These are phyloP conservation scores for Mortierella sp. DNA, from an alignment of 371 early-diverging fungal species.

Conservation along the genomic window DNA sequence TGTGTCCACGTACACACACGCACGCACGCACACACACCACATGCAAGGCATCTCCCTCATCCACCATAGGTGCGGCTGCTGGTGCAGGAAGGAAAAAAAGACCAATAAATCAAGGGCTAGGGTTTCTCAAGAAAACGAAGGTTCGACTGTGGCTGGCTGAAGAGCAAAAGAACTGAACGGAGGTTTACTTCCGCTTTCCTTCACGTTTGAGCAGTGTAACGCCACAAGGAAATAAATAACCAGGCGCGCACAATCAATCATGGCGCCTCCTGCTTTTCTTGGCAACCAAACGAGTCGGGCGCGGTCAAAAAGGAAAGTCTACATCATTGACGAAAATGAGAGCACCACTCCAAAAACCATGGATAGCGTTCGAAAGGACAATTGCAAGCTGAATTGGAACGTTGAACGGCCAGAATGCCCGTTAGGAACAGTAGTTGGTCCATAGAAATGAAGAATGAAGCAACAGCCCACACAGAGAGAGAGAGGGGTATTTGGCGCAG, in stretches of 20 bases:
- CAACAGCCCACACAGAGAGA: neutral
- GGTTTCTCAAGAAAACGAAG: neutral
- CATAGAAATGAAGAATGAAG: slow-evolving; percentile 3
- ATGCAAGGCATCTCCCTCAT: neutral
- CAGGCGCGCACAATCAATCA: neutral
- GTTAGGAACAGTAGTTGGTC: neutral
- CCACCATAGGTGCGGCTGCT: neutral
- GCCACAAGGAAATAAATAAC: neutral
- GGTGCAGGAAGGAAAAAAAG: neutral
- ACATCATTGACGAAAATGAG: neutral
- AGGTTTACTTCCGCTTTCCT: neutral
- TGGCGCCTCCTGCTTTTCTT: neutral
- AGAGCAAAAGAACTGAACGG: neutral
- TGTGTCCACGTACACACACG: neutral
- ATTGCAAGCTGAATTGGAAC: neutral
- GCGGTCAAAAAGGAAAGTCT: neutral
- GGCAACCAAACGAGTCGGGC: neutral
- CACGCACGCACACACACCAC: neutral
- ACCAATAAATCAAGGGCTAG: neutral
- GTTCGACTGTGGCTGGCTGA: neutral
- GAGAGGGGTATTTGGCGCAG: neutral
- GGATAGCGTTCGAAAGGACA: neutral
- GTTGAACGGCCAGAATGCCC: neutral
- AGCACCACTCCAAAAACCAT: neutral
- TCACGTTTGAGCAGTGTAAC: neutral